These are phyloP conservation scores for Ceratocystis huliohia DNA, from an alignment of 2,329 filamentous ascomycete genomes.

Conservation along the genomic window DNA sequence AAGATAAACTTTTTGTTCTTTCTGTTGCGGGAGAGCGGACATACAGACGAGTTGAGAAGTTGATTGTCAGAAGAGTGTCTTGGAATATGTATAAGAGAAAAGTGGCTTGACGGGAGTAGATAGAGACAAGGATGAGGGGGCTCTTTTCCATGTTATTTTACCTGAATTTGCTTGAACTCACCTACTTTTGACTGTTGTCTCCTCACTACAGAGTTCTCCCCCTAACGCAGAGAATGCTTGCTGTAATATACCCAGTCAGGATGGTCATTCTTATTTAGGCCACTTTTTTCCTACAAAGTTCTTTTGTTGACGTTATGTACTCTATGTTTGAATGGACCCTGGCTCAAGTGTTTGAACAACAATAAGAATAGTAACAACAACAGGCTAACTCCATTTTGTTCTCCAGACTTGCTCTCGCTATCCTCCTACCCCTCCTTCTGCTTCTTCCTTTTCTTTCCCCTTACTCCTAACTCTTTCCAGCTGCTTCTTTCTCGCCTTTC, in stretches of 20 bases:
- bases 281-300: background rate
- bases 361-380: conserved; percentile 7
- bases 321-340: background rate
- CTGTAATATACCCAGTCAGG: background rate
- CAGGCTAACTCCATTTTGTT: background rate
- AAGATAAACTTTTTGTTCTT: background rate
- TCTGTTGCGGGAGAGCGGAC: background rate
- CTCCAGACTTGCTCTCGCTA: background rate
- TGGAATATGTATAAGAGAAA: background rate
- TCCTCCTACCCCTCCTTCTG: background rate
- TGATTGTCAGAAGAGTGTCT: conserved; percentile 8
- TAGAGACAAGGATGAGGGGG: background rate
- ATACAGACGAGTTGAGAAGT: conserved; percentile 2
- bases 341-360: background rate
- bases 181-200: background rate
- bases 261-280: conserved; percentile 1
- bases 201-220: background rate
- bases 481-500: background rate
- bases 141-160: background rate
- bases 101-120: background rate
- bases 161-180: background rate
- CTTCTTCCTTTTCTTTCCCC: background rate
- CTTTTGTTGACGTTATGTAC: background rate
- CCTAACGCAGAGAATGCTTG: background rate
- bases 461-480: background rate